These are phyloP conservation scores for Phytophthora crassamura DNA, from an alignment of 352 stramenopile genomes.

Conservation along the genomic window DNA sequence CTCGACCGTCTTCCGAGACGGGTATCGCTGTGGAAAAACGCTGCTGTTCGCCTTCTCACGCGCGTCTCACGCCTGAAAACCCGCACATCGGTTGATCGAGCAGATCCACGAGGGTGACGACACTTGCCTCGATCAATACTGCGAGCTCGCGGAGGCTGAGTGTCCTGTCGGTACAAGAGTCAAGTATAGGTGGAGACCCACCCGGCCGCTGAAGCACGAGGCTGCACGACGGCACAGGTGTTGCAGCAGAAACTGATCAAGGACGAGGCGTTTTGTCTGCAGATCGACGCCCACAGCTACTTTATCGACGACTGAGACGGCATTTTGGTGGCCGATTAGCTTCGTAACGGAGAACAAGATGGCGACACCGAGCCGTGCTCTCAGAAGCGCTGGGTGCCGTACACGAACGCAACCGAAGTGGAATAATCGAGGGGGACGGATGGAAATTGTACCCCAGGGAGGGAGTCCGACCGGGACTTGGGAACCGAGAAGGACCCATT, in stretches of 20 bases:
- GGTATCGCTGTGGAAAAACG: constrained; percentile 76
- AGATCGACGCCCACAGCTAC: constrained; percentile 79
- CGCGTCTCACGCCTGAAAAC: constrained; percentile 58
- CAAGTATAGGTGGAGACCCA: constrained; percentile 65
- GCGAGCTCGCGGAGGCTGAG: constrained; percentile 59
- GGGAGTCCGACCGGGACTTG: no score
- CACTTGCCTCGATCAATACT: constrained; percentile 77
- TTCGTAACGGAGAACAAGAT: constrained; percentile 74
- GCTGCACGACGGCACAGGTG: constrained; percentile 75
- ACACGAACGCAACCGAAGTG: constrained; percentile 46
- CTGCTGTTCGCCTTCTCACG: constrained; percentile 75
- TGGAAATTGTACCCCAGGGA: no score
- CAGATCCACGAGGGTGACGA: constrained; percentile 71
- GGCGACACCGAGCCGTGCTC: constrained; percentile 65
- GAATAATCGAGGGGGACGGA: constrained; percentile 51
- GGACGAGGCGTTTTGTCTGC: constrained; percentile 78
- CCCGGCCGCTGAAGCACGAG: constrained; percentile 69
- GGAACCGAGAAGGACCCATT: no score
- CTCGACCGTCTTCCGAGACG: constrained; percentile 80
- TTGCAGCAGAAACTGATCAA: constrained; percentile 75
- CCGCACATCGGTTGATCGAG: constrained; percentile 83
- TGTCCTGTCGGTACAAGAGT: constrained; percentile 76
- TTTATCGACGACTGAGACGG: constrained; percentile 82
- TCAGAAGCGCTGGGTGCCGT: constrained; percentile 69
- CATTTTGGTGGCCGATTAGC: constrained; percentile 69